These are phyloP conservation scores for Trichosporon coremiiforme DNA, from an alignment of 1,284 basidiomycete species.

Conservation along the genomic window DNA sequence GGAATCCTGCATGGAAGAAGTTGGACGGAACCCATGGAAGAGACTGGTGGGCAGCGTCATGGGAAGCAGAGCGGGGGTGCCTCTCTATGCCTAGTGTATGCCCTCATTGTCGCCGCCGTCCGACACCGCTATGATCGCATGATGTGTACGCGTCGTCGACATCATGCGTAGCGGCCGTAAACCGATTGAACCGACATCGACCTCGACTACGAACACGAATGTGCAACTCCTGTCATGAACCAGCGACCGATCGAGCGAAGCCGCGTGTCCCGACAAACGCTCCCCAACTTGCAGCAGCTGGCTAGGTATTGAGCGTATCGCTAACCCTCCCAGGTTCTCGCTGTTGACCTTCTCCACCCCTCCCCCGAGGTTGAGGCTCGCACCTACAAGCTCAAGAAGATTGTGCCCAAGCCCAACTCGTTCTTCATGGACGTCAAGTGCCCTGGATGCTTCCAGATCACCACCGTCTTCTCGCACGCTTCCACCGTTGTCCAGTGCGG, in stretches of 20 bases:
- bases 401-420: slow-evolving; percentile 96
- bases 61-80: background rate
- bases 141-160: background rate
- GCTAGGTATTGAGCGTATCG: too few species aligned
- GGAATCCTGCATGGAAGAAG: background rate
- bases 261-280: background rate
- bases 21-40: background rate
- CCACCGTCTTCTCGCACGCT: slow-evolving; percentile 60
- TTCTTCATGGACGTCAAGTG: slow-evolving; percentile 99
- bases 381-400: slow-evolving; percentile 98
- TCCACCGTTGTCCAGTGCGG: slow-evolving; percentile 67
- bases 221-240: background rate
- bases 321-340: slow-evolving; percentile 74
- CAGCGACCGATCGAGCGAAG: background rate
- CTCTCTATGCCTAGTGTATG: background rate
- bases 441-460: slow-evolving; percentile 70
- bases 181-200: background rate
- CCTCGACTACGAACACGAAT: background rate
- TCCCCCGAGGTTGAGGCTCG: slow-evolving; percentile 80
- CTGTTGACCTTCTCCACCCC: slow-evolving; percentile 97
- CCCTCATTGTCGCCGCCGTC: background rate
- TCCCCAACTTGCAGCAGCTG: slow-evolving; percentile 6
- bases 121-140: background rate
- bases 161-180: background rate
- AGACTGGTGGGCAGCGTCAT: background rate